Base-by-base conservation (phyloP, 2,329 filamentous ascomycete genomes). In the Penicillium glabrum region DNA sequence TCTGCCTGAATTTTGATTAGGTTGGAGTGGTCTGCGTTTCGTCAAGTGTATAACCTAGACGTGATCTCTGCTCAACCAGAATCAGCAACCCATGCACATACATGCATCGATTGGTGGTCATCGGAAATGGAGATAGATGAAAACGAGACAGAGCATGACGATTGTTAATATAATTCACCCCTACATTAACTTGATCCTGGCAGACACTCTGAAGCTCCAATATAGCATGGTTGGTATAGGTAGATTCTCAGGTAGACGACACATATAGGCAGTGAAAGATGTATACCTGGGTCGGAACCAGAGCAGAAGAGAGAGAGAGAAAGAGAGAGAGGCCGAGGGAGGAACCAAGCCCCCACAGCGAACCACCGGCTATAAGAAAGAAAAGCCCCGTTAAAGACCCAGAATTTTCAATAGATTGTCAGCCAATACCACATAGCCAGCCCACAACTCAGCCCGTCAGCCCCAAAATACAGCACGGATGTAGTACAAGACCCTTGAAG, bases 1-100 rank as follows among this genome's bases (percentile, higher is more conserved):
- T 39, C 57, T 71, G 57, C 69, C 68, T 43, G 68, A 67, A 19
- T 64, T 70, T 50, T 71, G 61, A 61, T 23, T 23, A 2, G 19
- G 19, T 41, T 41, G n/a, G 39, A 5, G n/a, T 41, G 39, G 5
- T 23, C 11, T 41, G 39, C 39, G 5, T 41, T 13, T 23, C 11
- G 2, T 13, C 39, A 10, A 41, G 19, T 41, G 39, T 21, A 41
- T 23, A 41, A 21, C 19, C 19, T 23, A 21, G 19, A 23, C 19
- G 10, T 41, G 19, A 23, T 41, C 19, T 23, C 8, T 41, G 19
- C 39, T 41, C 10, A 23, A 23, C 19, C 11, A 41, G 9, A 41
- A 23, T 41, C 11, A 41, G 39, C 39, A 41, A 14, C 9, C 19
- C 19, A 23, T 41, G 19, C 21, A 23, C 39, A 41, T 23, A 41